These are phyloP conservation scores for Mycena leptocephala DNA, from an alignment of 768 basidiomycete species.

Conservation along the genomic window DNA sequence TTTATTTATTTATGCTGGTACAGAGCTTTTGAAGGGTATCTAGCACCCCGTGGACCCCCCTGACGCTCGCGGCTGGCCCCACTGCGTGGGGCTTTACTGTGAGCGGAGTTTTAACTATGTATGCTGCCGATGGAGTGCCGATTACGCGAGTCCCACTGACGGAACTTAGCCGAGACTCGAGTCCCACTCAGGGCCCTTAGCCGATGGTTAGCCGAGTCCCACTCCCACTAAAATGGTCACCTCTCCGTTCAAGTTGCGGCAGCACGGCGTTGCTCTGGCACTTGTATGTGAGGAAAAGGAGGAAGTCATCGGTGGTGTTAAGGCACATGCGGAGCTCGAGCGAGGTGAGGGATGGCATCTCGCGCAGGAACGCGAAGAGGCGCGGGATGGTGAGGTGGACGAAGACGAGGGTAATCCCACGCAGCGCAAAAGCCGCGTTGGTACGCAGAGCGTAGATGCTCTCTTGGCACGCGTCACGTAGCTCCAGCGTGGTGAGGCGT, in stretches of 20 bases:
- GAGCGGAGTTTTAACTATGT: too few relatives aligned
- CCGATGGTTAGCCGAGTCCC: too few relatives aligned
- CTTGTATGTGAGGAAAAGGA: slow-evolving; percentile 13
- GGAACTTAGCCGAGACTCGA: too few relatives aligned
- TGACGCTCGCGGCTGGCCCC: too few relatives aligned
- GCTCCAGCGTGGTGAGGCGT: background rate
- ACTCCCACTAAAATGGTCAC: too few relatives aligned
- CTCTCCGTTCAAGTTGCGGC: background rate
- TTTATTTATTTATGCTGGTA: too few relatives aligned
- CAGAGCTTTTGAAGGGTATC: too few relatives aligned
- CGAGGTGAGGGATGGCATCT: slow-evolving; percentile 7
- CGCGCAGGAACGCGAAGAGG: background rate
- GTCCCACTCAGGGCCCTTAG: too few relatives aligned
- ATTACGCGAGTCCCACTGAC: too few relatives aligned
- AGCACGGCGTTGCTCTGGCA: background rate
- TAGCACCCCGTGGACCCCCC: too few relatives aligned
- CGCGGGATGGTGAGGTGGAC: background rate
- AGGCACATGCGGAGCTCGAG: background rate
- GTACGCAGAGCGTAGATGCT: background rate
- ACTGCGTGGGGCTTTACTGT: too few relatives aligned
- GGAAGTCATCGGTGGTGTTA: background rate
- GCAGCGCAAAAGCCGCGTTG: background rate
- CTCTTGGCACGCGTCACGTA: background rate
- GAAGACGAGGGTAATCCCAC: background rate
- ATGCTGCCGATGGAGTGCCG: too few relatives aligned